Conservation (phyloP, 805 yeast species). For the Priceomyces carsonii region DNA sequence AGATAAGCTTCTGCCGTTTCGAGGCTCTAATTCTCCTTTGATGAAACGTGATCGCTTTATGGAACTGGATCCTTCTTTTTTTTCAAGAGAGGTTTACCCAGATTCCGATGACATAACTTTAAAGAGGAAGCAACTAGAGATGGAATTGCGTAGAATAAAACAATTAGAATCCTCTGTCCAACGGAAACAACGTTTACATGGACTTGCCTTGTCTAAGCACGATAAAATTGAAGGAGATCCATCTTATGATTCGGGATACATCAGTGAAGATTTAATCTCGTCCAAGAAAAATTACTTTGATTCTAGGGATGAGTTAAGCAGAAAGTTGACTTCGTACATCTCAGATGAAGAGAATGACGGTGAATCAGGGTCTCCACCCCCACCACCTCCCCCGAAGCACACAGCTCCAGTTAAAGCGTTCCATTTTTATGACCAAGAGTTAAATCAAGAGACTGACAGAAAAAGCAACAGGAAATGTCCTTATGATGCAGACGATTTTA, state of each 20-base stretch:
- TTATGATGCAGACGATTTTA: constrained; percentile 40
- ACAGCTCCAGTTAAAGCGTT: constrained; percentile 13
- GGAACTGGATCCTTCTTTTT: no score
- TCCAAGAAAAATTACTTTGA: constrained; percentile 28
- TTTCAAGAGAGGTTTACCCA: no score
- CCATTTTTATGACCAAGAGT: constrained; percentile 1
- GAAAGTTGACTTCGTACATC: constrained; percentile 24
- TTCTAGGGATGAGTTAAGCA: constrained; percentile 37
- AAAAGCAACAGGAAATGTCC: constrained; percentile 20
- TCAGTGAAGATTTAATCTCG: constrained; percentile 36
- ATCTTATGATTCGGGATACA: constrained; percentile 28
- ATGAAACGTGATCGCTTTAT: no score
- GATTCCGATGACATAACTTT: constrained; percentile 34
- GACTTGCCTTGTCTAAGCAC: background rate
- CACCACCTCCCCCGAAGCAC: constrained; percentile 40
- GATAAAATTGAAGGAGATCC: constrained; percentile 5
- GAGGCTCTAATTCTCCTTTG: no score
- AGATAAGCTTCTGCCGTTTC: no score
- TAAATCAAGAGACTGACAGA: constrained; percentile 4
- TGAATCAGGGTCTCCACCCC: constrained; percentile 16
- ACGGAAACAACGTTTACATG: constrained; percentile 3
- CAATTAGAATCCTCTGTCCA: constrained; percentile 25
- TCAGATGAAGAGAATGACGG: constrained; percentile 20
- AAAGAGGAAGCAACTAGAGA: constrained; percentile 40
- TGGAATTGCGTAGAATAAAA: constrained; percentile 36